Conservation (phyloP, 2,329 filamentous ascomycete genomes). For the Basipetospora chlamydospora region DNA sequence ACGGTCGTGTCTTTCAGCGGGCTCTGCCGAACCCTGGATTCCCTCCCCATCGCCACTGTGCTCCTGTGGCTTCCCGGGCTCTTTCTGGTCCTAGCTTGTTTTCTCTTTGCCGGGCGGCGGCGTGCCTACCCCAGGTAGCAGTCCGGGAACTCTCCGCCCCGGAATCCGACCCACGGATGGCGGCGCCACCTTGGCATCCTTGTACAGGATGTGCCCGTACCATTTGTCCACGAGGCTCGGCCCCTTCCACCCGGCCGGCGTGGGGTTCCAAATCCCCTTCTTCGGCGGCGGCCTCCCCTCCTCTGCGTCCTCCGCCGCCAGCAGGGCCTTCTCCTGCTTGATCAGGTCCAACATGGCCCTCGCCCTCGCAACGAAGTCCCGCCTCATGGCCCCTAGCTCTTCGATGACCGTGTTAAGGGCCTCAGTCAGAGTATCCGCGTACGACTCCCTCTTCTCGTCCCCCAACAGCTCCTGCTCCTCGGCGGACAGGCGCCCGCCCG, state of each 20-base stretch:
- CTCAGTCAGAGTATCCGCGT: constrained; percentile 10
- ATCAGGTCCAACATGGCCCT: constrained; percentile 25
- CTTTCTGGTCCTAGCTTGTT: no score
- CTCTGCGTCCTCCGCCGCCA: constrained; percentile 16
- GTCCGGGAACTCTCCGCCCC: constrained; percentile 6
- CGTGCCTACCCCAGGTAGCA: constrained; percentile 15
- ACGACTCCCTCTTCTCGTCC: background rate
- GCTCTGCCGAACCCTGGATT: no score
- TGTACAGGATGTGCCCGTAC: no score
- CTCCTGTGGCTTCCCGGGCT: no score
- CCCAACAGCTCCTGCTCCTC: constrained; percentile 1
- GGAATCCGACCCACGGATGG: background rate
- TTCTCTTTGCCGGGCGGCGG: no score
- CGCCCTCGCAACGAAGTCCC: constrained; percentile 26
- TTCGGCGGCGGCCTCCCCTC: background rate
- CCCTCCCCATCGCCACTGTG: no score
- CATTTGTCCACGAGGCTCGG: no score
- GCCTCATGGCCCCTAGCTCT: constrained; percentile 17
- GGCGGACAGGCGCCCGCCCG: constrained; percentile 1
- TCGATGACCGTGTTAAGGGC: constrained; percentile 33
- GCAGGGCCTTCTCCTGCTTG: constrained; percentile 21
- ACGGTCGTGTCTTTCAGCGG: no score
- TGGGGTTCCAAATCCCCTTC: background rate
- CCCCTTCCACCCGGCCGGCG: background rate
- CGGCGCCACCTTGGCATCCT: no score